Conservation (phyloP, 1,139 yeast genomes). For the Kodamaea sp. region DNA sequence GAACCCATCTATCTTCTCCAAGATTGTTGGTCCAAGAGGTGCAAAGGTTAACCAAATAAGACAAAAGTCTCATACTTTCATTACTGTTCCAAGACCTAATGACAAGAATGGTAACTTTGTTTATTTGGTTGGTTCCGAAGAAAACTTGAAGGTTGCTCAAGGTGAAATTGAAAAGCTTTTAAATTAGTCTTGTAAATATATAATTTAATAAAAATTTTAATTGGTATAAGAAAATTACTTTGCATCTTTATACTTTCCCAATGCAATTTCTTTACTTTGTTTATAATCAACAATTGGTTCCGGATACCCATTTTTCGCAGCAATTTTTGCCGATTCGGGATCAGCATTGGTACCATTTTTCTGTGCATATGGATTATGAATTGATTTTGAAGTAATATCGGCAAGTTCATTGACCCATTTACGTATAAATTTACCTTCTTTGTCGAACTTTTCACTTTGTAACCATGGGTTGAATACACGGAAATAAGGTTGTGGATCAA, state of each 20-base stretch:
- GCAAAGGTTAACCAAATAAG: slow-evolving; percentile 62
- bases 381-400: slow-evolving; percentile 23
- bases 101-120: slow-evolving; percentile 46
- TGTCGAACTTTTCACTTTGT: slow-evolving; percentile 49
- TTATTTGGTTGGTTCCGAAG: slow-evolving; percentile 33
- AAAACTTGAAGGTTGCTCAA: slow-evolving; percentile 27
- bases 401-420: slow-evolving; percentile 50
- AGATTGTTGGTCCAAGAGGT: slow-evolving; percentile 77
- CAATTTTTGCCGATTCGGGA: slow-evolving; percentile 10
- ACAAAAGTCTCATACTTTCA: slow-evolving; percentile 52
- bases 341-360: slow-evolving; percentile 8
- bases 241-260: slow-evolving; percentile 35
- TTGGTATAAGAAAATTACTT: slow-evolving; percentile 12
- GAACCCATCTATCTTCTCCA: slow-evolving; percentile 42
- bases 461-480: slow-evolving; percentile 51
- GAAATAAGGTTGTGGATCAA: slow-evolving; percentile 55
- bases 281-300: slow-evolving; percentile 40
- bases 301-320: slow-evolving; percentile 35
- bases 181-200: slow-evolving; percentile 8
- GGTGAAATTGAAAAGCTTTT: slow-evolving; percentile 23
- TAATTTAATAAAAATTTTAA: not conserved
- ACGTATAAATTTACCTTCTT: slow-evolving; percentile 42
- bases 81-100: slow-evolving; percentile 59
- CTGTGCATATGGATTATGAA: slow-evolving; percentile 37
- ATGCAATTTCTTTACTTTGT: slow-evolving; percentile 33